Conservation (phyloP, 345 rosid species). For the Lumnitzera racemosa region DNA sequence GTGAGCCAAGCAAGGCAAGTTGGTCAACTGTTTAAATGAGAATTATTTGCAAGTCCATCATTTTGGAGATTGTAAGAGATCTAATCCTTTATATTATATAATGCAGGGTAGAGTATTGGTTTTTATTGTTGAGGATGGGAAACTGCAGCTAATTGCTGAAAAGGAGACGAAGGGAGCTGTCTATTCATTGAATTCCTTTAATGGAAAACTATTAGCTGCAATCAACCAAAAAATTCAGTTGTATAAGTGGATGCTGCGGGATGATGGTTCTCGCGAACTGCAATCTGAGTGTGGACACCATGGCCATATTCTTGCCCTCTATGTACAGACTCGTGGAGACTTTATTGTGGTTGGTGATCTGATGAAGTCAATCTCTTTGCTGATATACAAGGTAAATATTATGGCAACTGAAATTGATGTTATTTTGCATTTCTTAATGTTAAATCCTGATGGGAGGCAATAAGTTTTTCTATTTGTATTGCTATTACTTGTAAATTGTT, state of each 20-base stretch:
- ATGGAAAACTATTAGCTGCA: conserved; percentile 89
- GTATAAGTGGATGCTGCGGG: conserved; percentile 90
- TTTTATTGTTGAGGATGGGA: conserved; percentile 79
- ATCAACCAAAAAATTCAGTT: conserved; percentile 88
- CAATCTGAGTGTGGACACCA: conserved; percentile 92
- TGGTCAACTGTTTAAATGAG: background rate
- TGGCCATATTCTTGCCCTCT: conserved; percentile 85
- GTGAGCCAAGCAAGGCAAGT: conserved; percentile 77
- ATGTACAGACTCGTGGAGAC: conserved; percentile 91
- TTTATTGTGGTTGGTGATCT: conserved; percentile 92
- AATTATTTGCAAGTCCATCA: too few relatives aligned
- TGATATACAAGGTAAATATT: conserved; percentile 72
- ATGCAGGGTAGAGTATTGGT: conserved; percentile 84
- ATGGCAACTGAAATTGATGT: background rate
- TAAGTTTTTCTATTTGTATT: too few relatives aligned
- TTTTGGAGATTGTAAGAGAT: background rate
- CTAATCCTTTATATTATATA: background rate
- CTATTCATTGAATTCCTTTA: conserved; percentile 77
- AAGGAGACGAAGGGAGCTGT: conserved; percentile 94
- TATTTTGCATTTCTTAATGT: background rate
- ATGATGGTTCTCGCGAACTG: conserved; percentile 77
- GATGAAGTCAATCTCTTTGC: conserved; percentile 85
- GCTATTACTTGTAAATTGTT: too few relatives aligned
- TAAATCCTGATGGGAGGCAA: too few relatives aligned
- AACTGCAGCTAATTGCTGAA: conserved; percentile 77